Conservation (phyloP, 2,329 filamentous ascomycete genomes). For the Basipetospora chlamydospora region DNA sequence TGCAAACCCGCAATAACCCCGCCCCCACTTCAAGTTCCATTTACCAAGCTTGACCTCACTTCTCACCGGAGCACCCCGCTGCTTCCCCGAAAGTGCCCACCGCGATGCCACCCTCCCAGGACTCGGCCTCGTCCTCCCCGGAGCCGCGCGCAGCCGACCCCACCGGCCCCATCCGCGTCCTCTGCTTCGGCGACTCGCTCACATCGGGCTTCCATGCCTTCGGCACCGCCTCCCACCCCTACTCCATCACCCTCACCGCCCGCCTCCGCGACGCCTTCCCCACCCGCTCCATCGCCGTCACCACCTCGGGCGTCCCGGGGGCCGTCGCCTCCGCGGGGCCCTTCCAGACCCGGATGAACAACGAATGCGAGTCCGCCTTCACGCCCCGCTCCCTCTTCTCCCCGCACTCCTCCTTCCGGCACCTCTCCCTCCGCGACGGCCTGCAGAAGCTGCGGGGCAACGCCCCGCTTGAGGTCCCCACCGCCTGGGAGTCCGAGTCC, state of each 20-base stretch:
- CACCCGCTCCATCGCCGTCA: slow-evolving; percentile 24
- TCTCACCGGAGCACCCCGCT: not conserved
- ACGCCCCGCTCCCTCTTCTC: too few relatives aligned
- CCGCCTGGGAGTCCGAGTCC: too few relatives aligned
- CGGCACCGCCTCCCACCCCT: slow-evolving; percentile 34
- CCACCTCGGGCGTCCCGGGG: slow-evolving; percentile 32
- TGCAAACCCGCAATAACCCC: too few relatives aligned
- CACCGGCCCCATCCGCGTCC: slow-evolving; percentile 29
- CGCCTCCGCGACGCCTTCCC: slow-evolving; percentile 32
- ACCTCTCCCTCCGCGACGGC: too few relatives aligned
- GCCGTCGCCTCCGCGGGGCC: slow-evolving; percentile 27
- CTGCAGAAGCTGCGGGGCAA: too few relatives aligned
- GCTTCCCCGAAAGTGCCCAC: not conserved
- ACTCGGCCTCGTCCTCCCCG: not conserved
- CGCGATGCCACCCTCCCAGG: not conserved
- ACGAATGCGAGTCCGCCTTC: slow-evolving; percentile 21
- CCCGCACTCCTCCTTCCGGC: too few relatives aligned
- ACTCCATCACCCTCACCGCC: slow-evolving; percentile 31
- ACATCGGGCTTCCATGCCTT: slow-evolving; percentile 37
- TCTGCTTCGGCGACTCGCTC: slow-evolving; percentile 52
- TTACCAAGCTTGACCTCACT: too few relatives aligned
- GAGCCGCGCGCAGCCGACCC: not conserved
- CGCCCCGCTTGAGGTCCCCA: too few relatives aligned
- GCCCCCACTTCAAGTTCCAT: too few relatives aligned
- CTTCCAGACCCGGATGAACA: slow-evolving; percentile 18